Conservation (phyloP, 352 stramenopile genomes). For the Globisporangium cylindrosporum region DNA sequence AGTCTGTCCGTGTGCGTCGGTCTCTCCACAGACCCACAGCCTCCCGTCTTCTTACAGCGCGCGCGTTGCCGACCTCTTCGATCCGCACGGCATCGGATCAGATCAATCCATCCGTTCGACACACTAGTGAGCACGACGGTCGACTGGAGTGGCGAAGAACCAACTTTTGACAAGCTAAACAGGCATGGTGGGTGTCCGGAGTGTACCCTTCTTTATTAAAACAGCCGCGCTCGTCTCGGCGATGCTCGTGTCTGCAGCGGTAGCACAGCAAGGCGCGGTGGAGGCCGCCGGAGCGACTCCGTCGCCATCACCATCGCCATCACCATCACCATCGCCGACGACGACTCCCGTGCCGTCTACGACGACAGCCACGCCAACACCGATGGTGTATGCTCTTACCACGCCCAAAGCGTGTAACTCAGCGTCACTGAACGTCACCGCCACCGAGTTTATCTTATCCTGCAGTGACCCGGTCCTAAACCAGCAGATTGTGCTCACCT, state of each 20-base stretch:
- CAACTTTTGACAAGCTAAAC: background rate
- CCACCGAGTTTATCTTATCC: conserved; percentile 3
- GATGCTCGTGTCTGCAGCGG: background rate
- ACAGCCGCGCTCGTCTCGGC: background rate
- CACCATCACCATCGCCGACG: background rate
- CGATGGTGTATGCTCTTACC: background rate
- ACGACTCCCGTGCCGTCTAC: background rate
- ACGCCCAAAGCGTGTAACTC: background rate
- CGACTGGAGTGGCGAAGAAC: background rate
- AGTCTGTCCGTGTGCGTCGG: no score
- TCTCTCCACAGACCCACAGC: no score
- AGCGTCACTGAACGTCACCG: conserved; percentile 3
- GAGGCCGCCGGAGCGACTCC: background rate
- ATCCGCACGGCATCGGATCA: background rate
- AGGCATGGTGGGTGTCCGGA: background rate
- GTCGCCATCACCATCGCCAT: background rate
- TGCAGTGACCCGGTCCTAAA: background rate
- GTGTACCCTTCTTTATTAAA: background rate
- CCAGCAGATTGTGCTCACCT: no score
- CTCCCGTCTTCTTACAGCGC: no score
- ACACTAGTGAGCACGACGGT: background rate
- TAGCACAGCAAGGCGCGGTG: background rate
- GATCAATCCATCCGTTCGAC: background rate
- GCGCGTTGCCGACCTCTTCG: no score
- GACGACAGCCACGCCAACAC: background rate